A percentile compares a stretch with the other conserved stretches of the same genome.
Evolutionary conservation across 108 stramenopile species (phyloP).

Genomic region (Aureococcus anophagefferens): DNA sequence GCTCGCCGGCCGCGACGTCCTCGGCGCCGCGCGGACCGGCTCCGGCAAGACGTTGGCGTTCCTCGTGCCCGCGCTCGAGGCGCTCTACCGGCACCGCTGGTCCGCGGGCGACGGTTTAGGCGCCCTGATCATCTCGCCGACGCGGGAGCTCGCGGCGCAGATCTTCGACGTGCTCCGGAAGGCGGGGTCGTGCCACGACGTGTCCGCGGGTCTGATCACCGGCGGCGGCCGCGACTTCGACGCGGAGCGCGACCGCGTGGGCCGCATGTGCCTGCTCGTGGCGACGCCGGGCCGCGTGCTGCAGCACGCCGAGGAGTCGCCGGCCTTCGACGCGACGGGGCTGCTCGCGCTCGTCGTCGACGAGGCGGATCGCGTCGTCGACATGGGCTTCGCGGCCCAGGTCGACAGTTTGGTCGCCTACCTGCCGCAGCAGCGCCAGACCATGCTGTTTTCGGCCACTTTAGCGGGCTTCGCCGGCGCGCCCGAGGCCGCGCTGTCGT

Average conservation of each 20-base stretch:
- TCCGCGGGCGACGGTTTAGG: slow-evolving; percentile 76
- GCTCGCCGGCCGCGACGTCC: slow-evolving; percentile 62
- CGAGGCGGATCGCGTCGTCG: slow-evolving; percentile 95
- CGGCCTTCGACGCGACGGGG: slow-evolving; percentile 72
- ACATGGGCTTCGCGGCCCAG: slow-evolving; percentile 93
- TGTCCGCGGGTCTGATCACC: slow-evolving; percentile 85
- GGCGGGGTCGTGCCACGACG: slow-evolving; percentile 72
- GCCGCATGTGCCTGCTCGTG: slow-evolving; percentile 78
- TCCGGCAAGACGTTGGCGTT: slow-evolving; percentile 83
- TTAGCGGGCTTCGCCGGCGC: slow-evolving; percentile 51
- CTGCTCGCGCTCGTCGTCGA: slow-evolving; percentile 87
- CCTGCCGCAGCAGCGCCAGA: slow-evolving; percentile 76
- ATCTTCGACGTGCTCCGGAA: slow-evolving; percentile 83
- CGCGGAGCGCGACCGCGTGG: slow-evolving; percentile 70
- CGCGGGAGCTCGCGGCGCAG: slow-evolving; percentile 98
- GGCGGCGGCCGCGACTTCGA: slow-evolving; percentile 86
- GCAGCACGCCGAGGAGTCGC: slow-evolving; percentile 96
- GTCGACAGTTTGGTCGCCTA: slow-evolving; percentile 80
- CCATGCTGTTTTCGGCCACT: slow-evolving; percentile 95
- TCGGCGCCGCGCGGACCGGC: slow-evolving; percentile 88
- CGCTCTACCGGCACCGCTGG: slow-evolving; percentile 63
- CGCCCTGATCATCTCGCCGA: slow-evolving; percentile 87
- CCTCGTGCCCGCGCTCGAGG: slow-evolving; percentile 74
- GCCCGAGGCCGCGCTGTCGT: not conserved
- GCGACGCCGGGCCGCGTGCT: slow-evolving; percentile 90